Evolutionary conservation across 2,329 filamentous ascomycete genomes (phyloP).

Genomic region (Fusarium pininemorale): DNA sequence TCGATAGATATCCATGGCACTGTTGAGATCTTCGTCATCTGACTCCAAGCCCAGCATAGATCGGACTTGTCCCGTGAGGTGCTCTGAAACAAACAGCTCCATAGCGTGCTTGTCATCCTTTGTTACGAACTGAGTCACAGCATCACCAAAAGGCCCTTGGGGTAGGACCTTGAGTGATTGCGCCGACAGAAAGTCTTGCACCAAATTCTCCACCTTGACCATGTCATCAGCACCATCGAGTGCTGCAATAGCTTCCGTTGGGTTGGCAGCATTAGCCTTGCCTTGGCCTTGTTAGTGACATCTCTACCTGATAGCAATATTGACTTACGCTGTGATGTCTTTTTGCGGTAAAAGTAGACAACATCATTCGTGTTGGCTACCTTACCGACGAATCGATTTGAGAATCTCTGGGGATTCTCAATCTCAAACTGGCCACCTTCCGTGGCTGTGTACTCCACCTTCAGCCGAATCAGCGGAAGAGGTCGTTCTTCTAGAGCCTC

Average conservation of each 20-base stretch:
- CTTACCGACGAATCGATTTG: conserved; percentile 86
- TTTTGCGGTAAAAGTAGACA: conserved; percentile 91
- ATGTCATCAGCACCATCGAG: conserved; percentile 65
- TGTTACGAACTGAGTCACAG: conserved; percentile 90
- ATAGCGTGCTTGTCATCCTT: conserved; percentile 96
- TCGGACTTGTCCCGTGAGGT: conserved; percentile 74
- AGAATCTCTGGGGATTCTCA: conserved; percentile 96
- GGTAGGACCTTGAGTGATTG: conserved; percentile 94
- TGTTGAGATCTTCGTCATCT: conserved; percentile 72
- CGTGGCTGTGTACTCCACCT: conserved; percentile 87
- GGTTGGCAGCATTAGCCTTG: conserved; percentile 55
- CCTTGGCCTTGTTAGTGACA: conserved; percentile 34
- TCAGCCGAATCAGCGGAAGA: conserved; percentile 84
- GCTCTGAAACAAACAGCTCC: conserved; percentile 80
- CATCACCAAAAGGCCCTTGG: conserved; percentile 91
- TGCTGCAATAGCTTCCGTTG: conserved; percentile 70
- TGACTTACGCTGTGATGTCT: conserved; percentile 60
- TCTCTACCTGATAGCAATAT: rapidly evolving
- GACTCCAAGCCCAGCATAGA: conserved; percentile 73
- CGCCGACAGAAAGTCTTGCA: conserved; percentile 84
- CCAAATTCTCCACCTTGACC: conserved; percentile 87
- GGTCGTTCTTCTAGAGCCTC: conserved; percentile 71
- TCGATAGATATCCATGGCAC: conserved; percentile 78
- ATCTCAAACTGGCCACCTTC: conserved; percentile 88
- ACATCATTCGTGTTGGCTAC: conserved; percentile 96